A percentile compares a stretch with the other conserved stretches of the same genome.
Evolutionary conservation across 176 grass and related monocot species (phyloP).

Genomic region (Sorghum bicolor): Sorghum_bicolor_NCBIv3 NC_012872.2:73508001-73508500

Average conservation of each 20-base stretch:
- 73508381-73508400: constrained; percentile 47
- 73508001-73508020: constrained; percentile 40
- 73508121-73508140: constrained; percentile 47
- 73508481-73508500: too few species aligned
- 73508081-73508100: constrained; percentile 27
- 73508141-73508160: too few species aligned
- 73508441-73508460: too few species aligned
- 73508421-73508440: background rate
- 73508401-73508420: too few species aligned
- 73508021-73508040: constrained; percentile 27
- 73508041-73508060: constrained; percentile 1
- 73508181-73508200: background rate
- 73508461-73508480: background rate
- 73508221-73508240: constrained; percentile 20
- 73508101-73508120: background rate
- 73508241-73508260: constrained; percentile 28
- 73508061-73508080: background rate
- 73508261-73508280: constrained; percentile 37
- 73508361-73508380: constrained; percentile 38
- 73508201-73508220: background rate
- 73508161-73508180: background rate
- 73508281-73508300: constrained; percentile 50
- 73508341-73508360: constrained; percentile 21
- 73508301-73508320: constrained; percentile 52
- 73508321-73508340: background rate